Conservation (phyloP, 2,329 filamentous ascomycete genomes). For the Blastomyces parvus region DNA sequence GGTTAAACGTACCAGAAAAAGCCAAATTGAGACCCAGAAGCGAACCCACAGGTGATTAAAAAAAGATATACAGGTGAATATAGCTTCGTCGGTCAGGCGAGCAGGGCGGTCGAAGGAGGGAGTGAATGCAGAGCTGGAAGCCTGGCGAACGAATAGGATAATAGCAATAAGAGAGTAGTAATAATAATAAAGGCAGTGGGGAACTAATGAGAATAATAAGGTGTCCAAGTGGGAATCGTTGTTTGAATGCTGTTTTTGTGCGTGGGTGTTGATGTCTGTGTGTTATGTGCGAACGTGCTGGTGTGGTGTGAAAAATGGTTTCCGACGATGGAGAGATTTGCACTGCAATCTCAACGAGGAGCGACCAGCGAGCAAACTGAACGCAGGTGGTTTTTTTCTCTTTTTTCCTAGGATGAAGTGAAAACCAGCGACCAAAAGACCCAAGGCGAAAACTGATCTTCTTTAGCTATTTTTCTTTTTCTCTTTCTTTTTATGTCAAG, state of each 20-base stretch:
- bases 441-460: not conserved
- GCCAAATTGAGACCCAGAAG: constrained; percentile 3
- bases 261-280: not conserved
- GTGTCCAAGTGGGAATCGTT: not conserved
- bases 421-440: not conserved
- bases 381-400: not conserved
- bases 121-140: not conserved
- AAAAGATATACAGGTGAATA: constrained; percentile 14
- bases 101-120: not conserved
- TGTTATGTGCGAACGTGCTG: not conserved
- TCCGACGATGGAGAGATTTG: constrained; percentile 9
- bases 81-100: not conserved
- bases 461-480: not conserved
- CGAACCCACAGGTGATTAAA: constrained; percentile 14
- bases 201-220: constrained; percentile 1
- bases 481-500: too few relatives aligned
- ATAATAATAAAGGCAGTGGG: too few relatives aligned
- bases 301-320: constrained; percentile 2
- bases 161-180: not conserved
- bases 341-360: constrained; percentile 15
- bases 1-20: constrained; percentile 1
- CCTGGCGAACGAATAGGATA: not conserved
- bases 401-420: not conserved
- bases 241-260: not conserved
- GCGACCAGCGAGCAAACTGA: constrained; percentile 5